A percentile compares a stretch with the other conserved stretches of the same genome.
Conservation (phyloP, 2,329 filamentous ascomycete species). For the Chlorencoelia australis region DNA sequence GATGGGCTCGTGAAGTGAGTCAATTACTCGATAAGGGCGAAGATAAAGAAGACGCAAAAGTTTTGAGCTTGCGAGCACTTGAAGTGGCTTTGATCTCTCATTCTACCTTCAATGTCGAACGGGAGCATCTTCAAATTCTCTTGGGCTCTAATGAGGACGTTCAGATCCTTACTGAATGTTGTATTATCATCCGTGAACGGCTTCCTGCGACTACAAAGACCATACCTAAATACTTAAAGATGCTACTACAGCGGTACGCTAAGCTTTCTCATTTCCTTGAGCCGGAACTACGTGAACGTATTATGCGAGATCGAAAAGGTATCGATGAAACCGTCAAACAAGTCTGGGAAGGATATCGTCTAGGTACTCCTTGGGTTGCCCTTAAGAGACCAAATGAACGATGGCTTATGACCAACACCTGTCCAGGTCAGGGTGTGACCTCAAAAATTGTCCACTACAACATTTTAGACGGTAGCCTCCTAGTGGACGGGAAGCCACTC, state of each 20-base stretch:
- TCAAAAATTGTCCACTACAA: conserved; percentile 35
- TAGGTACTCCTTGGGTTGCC: conserved; percentile 18
- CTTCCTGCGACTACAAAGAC: conserved; percentile 28
- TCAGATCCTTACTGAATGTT: conserved; percentile 30
- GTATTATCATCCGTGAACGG: conserved; percentile 30
- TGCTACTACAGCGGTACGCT: conserved; percentile 5
- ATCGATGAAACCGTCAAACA: conserved; percentile 20
- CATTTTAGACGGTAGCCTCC: conserved; percentile 39
- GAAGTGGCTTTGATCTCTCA: conserved; percentile 34
- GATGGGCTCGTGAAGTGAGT: conserved; percentile 29
- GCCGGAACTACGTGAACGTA: conserved; percentile 10
- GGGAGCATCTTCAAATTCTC: conserved; percentile 19
- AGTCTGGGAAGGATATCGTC: conserved; percentile 24
- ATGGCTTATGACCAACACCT: conserved; percentile 26
- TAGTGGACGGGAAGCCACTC: conserved; percentile 41
- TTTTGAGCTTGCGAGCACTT: conserved; percentile 27
- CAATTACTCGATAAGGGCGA: conserved; percentile 10
- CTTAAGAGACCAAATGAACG: conserved; percentile 21
- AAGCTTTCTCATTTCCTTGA: conserved; percentile 15
- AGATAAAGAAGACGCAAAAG: conserved; percentile 22
- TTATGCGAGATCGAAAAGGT: conserved; percentile 11
- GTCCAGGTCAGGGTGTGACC: background rate
- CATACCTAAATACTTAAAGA: conserved; percentile 28
- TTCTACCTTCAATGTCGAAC: conserved; percentile 36
- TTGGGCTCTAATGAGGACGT: conserved; percentile 22